Percentiles rank a stretch among this genome's conserved stretches.
Conservation (phyloP, 805 yeast genomes). For the Myxozyma neotropica region DNA sequence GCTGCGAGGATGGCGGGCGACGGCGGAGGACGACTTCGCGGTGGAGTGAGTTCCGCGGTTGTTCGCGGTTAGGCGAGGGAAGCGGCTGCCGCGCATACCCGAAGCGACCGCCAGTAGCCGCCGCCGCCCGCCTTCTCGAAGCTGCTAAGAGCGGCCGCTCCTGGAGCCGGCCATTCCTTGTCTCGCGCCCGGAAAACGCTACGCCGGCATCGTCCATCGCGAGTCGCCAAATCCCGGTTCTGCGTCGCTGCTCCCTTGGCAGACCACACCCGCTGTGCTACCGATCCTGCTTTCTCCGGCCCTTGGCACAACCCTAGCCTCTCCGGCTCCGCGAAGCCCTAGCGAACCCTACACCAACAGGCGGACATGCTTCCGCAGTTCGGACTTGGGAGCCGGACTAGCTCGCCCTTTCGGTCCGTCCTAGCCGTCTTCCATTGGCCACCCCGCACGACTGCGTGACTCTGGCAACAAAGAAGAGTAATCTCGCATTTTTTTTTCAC, state of each 20-base stretch:
- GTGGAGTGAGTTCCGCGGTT: background rate
- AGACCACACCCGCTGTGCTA: background rate
- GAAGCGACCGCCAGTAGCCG: conserved; percentile 26
- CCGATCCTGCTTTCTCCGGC: background rate
- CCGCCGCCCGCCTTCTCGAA: background rate
- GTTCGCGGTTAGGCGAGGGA: too few species aligned
- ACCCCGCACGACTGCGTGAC: conserved; percentile 1
- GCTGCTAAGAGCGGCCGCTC: too few species aligned
- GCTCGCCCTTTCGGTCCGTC: background rate
- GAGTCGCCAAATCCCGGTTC: conserved; percentile 1
- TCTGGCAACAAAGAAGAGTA: background rate
- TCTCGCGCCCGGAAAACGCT: background rate
- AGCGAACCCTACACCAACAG: conserved; percentile 1
- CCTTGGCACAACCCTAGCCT: background rate
- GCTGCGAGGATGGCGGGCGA: conserved; percentile 33
- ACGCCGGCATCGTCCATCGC: conserved; percentile 4
- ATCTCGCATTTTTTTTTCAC: background rate
- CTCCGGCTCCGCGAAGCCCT: background rate
- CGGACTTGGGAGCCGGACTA: background rate
- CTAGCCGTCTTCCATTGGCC: background rate
- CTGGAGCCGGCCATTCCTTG: too few species aligned
- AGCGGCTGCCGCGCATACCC: conserved; percentile 2
- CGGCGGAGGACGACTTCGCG: conserved; percentile 21
- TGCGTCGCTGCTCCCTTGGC: background rate
- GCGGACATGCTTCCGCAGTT: too few species aligned